Base-by-base conservation (phyloP, 2,329 filamentous ascomycete species). In the Tolypocladium guangdongense region DNA sequence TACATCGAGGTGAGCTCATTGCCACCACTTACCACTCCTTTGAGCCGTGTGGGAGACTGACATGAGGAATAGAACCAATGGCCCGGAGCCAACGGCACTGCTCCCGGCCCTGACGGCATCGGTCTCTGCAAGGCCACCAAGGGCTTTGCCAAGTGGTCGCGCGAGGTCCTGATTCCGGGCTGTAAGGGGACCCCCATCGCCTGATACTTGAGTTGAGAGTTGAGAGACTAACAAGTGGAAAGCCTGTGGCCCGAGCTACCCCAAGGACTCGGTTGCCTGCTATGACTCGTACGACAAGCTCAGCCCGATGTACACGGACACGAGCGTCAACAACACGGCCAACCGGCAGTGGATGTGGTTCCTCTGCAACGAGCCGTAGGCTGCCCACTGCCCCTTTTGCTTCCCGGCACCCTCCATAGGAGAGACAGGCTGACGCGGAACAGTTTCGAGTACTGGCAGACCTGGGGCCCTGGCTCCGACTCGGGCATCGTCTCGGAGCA, bases 341-440 rank as follows among this genome's bases (percentile, higher is more conserved):
- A 71, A 78, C 57, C 67, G 78, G 0, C 78, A 81, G 56, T 85
- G 80, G 80, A 63, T 71, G 8, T 85, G 81, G 81, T 74, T 83
- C 65, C 70, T 75, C 2, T 84, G 82, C 71, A 84, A 84, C 61
- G 78, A 84, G 63, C 80, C 81, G 60, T 63, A 57, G 48, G n/a
- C 76, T 80, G 54, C 22, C 27, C 32, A 37, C 35, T 50, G 12
- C 30, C 37, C 36, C 18, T 14, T 39, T 47, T n/a, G 7, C 53
- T 80, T 74, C 3, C 22, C 24, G 11, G 43, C 18, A 50, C 30
- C 3, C 16, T 8, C 22, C n/a, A 5, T 18, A 24, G 14, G n/a
- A 45, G 24, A 32, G 7, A 5, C 8, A 10, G 16, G 32, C 43
- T 55, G 37, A 47, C 39, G n/a, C n/a, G 27, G 8, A n/a, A 39